Conservation (phyloP, 768 basidiomycete genomes). For the Cystobasidium tubakii region DNA sequence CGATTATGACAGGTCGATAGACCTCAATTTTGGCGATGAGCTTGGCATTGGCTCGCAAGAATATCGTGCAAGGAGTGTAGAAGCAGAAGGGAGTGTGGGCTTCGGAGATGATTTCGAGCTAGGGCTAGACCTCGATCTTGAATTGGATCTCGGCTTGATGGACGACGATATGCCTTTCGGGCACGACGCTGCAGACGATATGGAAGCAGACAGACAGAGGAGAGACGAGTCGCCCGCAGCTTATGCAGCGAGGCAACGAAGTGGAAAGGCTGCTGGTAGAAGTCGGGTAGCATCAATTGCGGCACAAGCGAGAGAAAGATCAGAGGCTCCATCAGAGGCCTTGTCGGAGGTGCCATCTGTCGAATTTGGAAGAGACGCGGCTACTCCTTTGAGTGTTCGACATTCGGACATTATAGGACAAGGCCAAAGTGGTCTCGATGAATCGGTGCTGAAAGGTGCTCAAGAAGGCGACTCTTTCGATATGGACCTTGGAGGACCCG, state of each 20-base stretch:
- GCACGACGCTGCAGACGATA: constrained; percentile 47
- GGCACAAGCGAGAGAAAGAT: constrained; percentile 50
- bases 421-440: background rate
- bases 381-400: background rate
- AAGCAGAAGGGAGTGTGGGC: constrained; percentile 65
- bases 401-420: background rate
- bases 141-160: constrained; percentile 70
- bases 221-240: constrained; percentile 51
- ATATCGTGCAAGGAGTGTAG: constrained; percentile 53
- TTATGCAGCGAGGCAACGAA: constrained; percentile 12
- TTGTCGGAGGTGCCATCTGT: constrained; percentile 22
- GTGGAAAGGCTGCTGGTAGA: background rate
- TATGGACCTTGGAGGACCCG: background rate
- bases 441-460: background rate
- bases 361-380: constrained; percentile 28
- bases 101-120: constrained; percentile 72
- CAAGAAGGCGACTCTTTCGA: background rate
- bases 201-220: constrained; percentile 32
- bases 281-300: constrained; percentile 36
- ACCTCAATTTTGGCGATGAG: constrained; percentile 60
- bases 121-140: constrained; percentile 56
- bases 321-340: constrained; percentile 22
- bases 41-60: constrained; percentile 84
- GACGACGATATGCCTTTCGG: constrained; percentile 57
- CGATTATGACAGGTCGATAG: constrained; percentile 42